These are phyloP conservation scores for Clarireedia hainanense DNA, from an alignment of 2,329 filamentous ascomycete species.

Conservation along the genomic window DNA sequence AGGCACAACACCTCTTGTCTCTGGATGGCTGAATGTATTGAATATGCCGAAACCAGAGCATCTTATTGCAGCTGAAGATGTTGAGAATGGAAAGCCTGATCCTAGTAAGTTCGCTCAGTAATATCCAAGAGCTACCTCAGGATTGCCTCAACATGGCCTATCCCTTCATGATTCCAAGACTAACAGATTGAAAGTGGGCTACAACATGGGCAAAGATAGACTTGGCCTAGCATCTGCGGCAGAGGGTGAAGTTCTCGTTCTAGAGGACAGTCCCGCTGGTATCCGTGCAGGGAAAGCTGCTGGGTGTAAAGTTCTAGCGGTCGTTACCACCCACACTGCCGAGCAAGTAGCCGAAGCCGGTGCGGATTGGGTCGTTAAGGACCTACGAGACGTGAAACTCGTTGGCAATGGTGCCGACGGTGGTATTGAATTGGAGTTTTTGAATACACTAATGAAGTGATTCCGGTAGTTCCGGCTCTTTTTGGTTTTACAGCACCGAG, in stretches of 20 bases:
- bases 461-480: no score
- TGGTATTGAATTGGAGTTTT: slow-evolving; percentile 28
- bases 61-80: slow-evolving; percentile 69
- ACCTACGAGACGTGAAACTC: slow-evolving; percentile 54
- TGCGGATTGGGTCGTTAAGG: slow-evolving; percentile 61
- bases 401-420: slow-evolving; percentile 34
- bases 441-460: slow-evolving; percentile 11
- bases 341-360: slow-evolving; percentile 52
- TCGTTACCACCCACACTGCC: slow-evolving; percentile 58
- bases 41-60: slow-evolving; percentile 56
- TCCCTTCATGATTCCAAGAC: neutral
- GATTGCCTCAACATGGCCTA: neutral
- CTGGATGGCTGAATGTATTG: slow-evolving; percentile 64
- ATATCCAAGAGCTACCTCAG: no score
- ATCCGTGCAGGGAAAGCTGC: slow-evolving; percentile 63
- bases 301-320: slow-evolving; percentile 57
- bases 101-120: slow-evolving; percentile 33
- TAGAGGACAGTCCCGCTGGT: slow-evolving; percentile 65
- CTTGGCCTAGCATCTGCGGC: slow-evolving; percentile 38
- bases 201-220: slow-evolving; percentile 56
- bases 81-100: slow-evolving; percentile 68
- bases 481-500: no score
- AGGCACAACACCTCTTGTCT: slow-evolving; percentile 59
- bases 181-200: slow-evolving; percentile 42
- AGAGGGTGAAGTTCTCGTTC: slow-evolving; percentile 42